phyloP scores from a whole-genome alignment of 208 protist genomes.

The Strigomonas galati region DNA sequence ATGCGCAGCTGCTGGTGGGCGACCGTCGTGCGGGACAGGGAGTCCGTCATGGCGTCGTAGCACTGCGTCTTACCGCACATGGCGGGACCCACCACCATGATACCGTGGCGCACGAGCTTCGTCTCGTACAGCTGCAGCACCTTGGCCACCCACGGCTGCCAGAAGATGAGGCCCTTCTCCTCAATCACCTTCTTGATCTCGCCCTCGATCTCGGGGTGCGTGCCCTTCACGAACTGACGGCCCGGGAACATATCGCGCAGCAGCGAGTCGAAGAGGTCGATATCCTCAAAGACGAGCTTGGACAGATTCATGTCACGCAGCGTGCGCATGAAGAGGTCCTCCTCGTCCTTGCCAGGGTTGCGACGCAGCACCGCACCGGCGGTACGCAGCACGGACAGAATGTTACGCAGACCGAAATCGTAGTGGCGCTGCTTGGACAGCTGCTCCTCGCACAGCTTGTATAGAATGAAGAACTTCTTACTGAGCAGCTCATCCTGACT shows the following conservation, averaged over 20 bases:
- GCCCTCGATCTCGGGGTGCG: constrained; percentile 89
- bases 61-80: constrained; percentile 94
- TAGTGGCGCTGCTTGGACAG: constrained; percentile 98
- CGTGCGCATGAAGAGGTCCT: constrained; percentile 95
- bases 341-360: constrained; percentile 90
- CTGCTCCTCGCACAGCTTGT: constrained; percentile 97
- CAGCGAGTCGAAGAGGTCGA: constrained; percentile 96
- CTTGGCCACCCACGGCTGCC: constrained; percentile 89
- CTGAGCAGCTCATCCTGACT: constrained; percentile 91
- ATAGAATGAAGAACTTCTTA: constrained; percentile 95
- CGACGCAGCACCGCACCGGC: constrained; percentile 88
- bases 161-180: constrained; percentile 83
- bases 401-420: constrained; percentile 98
- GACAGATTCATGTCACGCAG: constrained; percentile 98
- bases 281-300: constrained; percentile 97
- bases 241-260: constrained; percentile 93
- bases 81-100: constrained; percentile 94
- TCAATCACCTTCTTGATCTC: constrained; percentile 86
- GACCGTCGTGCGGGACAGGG: constrained; percentile 79
- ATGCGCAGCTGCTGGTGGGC: constrained; percentile 92
- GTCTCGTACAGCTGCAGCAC: constrained; percentile 95
- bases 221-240: constrained; percentile 89
- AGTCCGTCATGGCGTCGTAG: constrained; percentile 90
- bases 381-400: constrained; percentile 97
- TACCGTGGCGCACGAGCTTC: constrained; percentile 93